A percentile compares a stretch with the other conserved stretches of the same genome.
Evolutionary conservation across 2,329 filamentous ascomycete species (phyloP).

Genomic region (Xylariaceae sp.): DNA sequence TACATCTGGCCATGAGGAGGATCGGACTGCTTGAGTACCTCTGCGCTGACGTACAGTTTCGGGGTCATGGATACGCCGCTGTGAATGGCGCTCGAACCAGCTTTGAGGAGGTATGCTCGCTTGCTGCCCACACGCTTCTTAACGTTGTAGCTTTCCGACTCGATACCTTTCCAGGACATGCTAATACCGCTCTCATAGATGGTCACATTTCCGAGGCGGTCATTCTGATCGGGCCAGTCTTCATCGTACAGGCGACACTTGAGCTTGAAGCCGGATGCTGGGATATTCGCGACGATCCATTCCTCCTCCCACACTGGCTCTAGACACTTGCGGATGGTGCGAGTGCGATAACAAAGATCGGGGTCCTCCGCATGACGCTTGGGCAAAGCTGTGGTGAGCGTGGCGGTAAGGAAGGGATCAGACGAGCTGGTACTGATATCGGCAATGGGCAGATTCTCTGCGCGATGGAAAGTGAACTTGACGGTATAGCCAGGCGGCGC

Average conservation of each 20-base stretch:
- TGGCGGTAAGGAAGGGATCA: slow-evolving; percentile 76
- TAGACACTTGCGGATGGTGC: slow-evolving; percentile 64
- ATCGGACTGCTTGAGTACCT: slow-evolving; percentile 72
- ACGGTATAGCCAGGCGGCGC: slow-evolving; percentile 76
- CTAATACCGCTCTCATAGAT: slow-evolving; percentile 56
- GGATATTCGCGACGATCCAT: slow-evolving; percentile 86
- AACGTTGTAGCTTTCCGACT: slow-evolving; percentile 59
- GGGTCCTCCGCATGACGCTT: slow-evolving; percentile 84
- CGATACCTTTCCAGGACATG: slow-evolving; percentile 64
- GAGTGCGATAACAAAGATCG: slow-evolving; percentile 65
- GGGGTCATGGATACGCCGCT: slow-evolving; percentile 63
- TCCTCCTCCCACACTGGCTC: slow-evolving; percentile 77
- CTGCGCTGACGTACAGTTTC: slow-evolving; percentile 64
- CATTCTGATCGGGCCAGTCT: slow-evolving; percentile 78
- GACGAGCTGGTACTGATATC: slow-evolving; percentile 73
- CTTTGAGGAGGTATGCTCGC: slow-evolving; percentile 72
- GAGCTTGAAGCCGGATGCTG: slow-evolving; percentile 71
- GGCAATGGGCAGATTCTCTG: slow-evolving; percentile 73
- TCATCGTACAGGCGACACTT: slow-evolving; percentile 89
- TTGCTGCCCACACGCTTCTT: slow-evolving; percentile 86
- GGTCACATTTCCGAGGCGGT: slow-evolving; percentile 81
- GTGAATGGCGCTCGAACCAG: slow-evolving; percentile 58
- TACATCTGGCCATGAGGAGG: slow-evolving; percentile 65
- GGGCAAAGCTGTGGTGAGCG: slow-evolving; percentile 65
- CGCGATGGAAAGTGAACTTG: slow-evolving; percentile 77